phyloP scores from a whole-genome alignment of 768 basidiomycete genomes.

The Leccinum pellstonianum region DNA sequence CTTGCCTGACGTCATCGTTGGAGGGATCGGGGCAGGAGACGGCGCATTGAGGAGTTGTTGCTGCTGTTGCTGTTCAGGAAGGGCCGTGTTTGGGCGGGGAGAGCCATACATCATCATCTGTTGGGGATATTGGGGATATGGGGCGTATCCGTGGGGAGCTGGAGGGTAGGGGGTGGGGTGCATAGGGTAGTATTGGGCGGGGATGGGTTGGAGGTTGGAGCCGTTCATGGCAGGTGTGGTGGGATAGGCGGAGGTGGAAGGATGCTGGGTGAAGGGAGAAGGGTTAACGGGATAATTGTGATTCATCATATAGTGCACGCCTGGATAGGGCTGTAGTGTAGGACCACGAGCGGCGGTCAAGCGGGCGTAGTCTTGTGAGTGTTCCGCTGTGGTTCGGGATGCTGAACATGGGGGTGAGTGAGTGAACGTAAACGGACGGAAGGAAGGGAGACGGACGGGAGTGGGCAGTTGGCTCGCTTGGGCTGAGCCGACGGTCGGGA shows the following conservation, averaged over 20 bases:
- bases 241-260: slow-evolving; percentile 38
- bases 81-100: slow-evolving; percentile 36
- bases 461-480: slow-evolving; percentile 15
- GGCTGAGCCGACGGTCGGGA: slow-evolving; percentile 29
- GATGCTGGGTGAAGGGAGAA: slow-evolving; percentile 46
- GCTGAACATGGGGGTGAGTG: slow-evolving; percentile 13
- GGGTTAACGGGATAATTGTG: slow-evolving; percentile 63
- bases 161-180: slow-evolving; percentile 51
- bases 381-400: slow-evolving; percentile 20
- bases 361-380: slow-evolving; percentile 28
- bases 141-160: slow-evolving; percentile 44
- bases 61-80: slow-evolving; percentile 35
- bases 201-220: slow-evolving; percentile 39
- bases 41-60: slow-evolving; percentile 34
- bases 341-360: slow-evolving; percentile 39
- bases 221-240: slow-evolving; percentile 37
- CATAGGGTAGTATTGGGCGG: slow-evolving; percentile 56
- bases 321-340: slow-evolving; percentile 55
- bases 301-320: slow-evolving; percentile 64
- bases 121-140: slow-evolving; percentile 54
- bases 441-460: slow-evolving; percentile 20
- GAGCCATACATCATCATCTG: slow-evolving; percentile 71
- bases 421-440: slow-evolving; percentile 1
- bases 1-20: slow-evolving; percentile 42
- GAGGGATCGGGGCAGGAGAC: slow-evolving; percentile 35